Evolutionary conservation across 2,329 filamentous ascomycete genomes (phyloP).

Genomic region (Nemania diffusa): DNA sequence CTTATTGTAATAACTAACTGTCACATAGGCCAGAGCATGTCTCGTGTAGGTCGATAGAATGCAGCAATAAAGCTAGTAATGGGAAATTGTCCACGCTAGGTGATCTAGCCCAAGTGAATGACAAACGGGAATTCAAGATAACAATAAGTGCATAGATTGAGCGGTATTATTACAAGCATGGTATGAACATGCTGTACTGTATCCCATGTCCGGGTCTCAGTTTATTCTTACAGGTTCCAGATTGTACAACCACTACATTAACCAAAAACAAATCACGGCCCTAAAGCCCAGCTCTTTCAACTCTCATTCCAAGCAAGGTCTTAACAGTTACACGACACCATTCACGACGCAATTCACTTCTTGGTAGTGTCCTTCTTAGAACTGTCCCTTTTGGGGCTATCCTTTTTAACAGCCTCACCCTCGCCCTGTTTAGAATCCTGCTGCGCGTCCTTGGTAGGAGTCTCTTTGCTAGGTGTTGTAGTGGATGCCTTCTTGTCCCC

Average conservation of each 20-base stretch:
- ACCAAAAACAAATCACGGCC: background rate
- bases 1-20: constrained; percentile 38
- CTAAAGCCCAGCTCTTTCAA: background rate
- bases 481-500: constrained; percentile 37
- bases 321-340: constrained; percentile 2
- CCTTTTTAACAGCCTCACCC: constrained; percentile 26
- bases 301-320: background rate
- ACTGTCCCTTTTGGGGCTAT: background rate
- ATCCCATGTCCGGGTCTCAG: background rate
- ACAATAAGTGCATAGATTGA: background rate
- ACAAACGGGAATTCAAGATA: background rate
- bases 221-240: background rate
- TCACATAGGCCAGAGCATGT: constrained; percentile 24
- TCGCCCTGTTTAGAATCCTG: constrained; percentile 46
- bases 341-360: background rate
- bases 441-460: constrained; percentile 38
- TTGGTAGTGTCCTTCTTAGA: background rate
- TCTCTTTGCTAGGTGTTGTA: constrained; percentile 43
- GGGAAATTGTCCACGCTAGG: background rate
- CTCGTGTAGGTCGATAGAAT: constrained; percentile 34
- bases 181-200: background rate
- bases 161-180: background rate
- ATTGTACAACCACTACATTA: background rate
- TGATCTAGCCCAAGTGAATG: background rate
- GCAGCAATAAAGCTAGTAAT: constrained; percentile 26